Evolutionary conservation across 768 basidiomycete species (phyloP).

Genomic region (Kwoniella botswanensis): DNA sequence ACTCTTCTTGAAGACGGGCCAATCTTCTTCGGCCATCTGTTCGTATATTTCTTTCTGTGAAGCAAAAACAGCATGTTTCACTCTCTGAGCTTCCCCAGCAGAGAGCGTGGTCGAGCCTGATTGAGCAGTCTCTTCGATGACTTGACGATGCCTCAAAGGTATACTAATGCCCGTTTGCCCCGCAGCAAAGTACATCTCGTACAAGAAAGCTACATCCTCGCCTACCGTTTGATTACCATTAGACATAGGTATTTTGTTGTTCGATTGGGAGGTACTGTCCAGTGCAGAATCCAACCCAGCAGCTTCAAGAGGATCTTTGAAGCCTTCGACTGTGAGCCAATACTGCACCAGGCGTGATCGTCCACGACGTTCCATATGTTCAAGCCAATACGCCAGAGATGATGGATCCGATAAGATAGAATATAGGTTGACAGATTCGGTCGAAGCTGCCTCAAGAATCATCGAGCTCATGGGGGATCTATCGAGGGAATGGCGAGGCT

Average conservation of each 20-base stretch:
- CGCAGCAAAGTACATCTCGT: constrained; percentile 81
- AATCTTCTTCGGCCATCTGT: constrained; percentile 84
- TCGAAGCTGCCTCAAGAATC: constrained; percentile 9
- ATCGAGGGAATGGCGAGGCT: constrained; percentile 12
- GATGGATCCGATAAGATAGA: constrained; percentile 80
- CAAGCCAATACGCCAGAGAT: constrained; percentile 94
- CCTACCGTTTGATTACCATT: constrained; percentile 64
- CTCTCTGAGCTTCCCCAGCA: constrained; percentile 68
- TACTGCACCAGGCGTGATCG: constrained; percentile 89
- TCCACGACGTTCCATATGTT: constrained; percentile 92
- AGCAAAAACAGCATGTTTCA: constrained; percentile 70
- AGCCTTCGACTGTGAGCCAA: constrained; percentile 96
- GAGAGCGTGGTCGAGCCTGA: constrained; percentile 48
- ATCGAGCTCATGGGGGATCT: constrained; percentile 14
- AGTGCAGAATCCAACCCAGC: constrained; percentile 63
- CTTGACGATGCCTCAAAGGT: constrained; percentile 71
- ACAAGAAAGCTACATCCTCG: constrained; percentile 88
- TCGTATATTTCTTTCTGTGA: constrained; percentile 84
- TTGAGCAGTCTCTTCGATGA: constrained; percentile 64
- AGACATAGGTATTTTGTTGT: constrained; percentile 63
- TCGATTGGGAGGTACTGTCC: constrained; percentile 63
- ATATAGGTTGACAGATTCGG: constrained; percentile 19
- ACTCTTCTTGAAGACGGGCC: constrained; percentile 82
- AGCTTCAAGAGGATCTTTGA: constrained; percentile 92
- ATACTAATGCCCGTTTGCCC: constrained; percentile 64